phyloP scores from a whole-genome alignment of 208 protist species.

The Trypanosoma theileri region DNA sequence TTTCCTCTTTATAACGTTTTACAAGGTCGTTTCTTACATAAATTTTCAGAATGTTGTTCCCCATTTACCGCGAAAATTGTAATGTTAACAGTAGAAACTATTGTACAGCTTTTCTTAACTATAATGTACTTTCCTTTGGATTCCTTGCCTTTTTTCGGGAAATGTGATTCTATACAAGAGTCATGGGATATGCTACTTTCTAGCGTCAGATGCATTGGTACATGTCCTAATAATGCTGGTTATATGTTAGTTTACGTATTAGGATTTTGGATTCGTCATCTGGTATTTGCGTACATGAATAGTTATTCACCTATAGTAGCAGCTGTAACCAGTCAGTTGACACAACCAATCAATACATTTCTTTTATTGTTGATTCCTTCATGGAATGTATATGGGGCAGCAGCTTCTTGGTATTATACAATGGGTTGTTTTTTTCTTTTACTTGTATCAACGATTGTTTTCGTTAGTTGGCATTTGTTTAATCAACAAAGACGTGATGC shows the following conservation, averaged over 20 bases:
- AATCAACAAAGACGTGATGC: background rate
- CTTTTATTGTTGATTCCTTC: slow-evolving; percentile 38
- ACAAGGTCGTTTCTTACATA: slow-evolving; percentile 37
- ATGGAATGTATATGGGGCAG: slow-evolving; percentile 44
- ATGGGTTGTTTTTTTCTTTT: slow-evolving; percentile 42
- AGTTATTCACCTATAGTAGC: slow-evolving; percentile 40
- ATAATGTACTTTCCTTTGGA: slow-evolving; percentile 45
- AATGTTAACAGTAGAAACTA: slow-evolving; percentile 37
- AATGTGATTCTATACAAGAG: slow-evolving; percentile 30
- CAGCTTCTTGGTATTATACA: slow-evolving; percentile 31
- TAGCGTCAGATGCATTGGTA: slow-evolving; percentile 28
- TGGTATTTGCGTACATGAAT: slow-evolving; percentile 49
- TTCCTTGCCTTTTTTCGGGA: slow-evolving; percentile 43
- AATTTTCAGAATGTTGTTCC: slow-evolving; percentile 30
- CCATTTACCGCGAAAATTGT: slow-evolving; percentile 39
- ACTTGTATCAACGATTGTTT: slow-evolving; percentile 37
- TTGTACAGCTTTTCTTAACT: slow-evolving; percentile 34
- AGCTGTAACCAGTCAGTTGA: slow-evolving; percentile 36
- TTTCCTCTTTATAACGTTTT: slow-evolving; percentile 57
- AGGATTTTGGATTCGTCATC: slow-evolving; percentile 46
- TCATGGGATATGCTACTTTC: slow-evolving; percentile 38
- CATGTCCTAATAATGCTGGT: slow-evolving; percentile 31
- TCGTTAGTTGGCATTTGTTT: slow-evolving; percentile 33
- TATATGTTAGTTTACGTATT: slow-evolving; percentile 44
- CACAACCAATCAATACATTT: slow-evolving; percentile 46